phyloP scores from a whole-genome alignment of 495 filamentous ascomycete genomes.

The Halenospora varia region DNA sequence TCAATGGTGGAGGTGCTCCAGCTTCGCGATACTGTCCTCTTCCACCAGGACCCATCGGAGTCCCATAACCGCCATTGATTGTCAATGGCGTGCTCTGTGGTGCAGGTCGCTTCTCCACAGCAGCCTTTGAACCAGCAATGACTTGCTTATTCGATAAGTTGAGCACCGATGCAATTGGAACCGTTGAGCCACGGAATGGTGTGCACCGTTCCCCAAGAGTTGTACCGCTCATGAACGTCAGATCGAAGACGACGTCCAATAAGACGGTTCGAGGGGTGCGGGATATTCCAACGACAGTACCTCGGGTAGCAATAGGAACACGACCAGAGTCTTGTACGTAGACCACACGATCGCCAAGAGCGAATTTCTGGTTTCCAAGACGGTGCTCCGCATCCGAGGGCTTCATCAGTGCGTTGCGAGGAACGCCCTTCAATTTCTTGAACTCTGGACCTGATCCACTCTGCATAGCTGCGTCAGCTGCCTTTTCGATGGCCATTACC shows the following conservation, averaged over 20 bases:
- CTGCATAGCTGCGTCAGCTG: slow-evolving; percentile 56
- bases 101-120: slow-evolving; percentile 51
- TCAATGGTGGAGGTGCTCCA: slow-evolving; percentile 60
- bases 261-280: slow-evolving; percentile 74
- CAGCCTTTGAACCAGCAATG: slow-evolving; percentile 68
- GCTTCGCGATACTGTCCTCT: slow-evolving; percentile 67
- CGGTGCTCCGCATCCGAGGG: slow-evolving; percentile 90
- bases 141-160: slow-evolving; percentile 83
- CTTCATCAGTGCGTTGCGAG: slow-evolving; percentile 81
- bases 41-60: slow-evolving; percentile 47
- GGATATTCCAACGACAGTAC: slow-evolving; percentile 90
- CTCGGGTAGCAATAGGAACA: slow-evolving; percentile 86
- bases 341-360: slow-evolving; percentile 83
- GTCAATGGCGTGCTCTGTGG: slow-evolving; percentile 52
- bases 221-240: slow-evolving; percentile 93
- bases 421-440: slow-evolving; percentile 71
- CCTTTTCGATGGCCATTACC: slow-evolving; percentile 74
- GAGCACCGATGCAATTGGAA: slow-evolving; percentile 75
- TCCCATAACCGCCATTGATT: slow-evolving; percentile 54
- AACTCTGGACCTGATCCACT: slow-evolving; percentile 46
- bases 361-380: slow-evolving; percentile 78
- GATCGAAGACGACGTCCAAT: slow-evolving; percentile 90
- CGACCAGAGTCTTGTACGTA: slow-evolving; percentile 92
- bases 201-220: slow-evolving; percentile 84
- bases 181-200: slow-evolving; percentile 94